These are phyloP conservation scores for Spathaspora girioi DNA, from an alignment of 805 yeast genomes.

Conservation along the genomic window DNA sequence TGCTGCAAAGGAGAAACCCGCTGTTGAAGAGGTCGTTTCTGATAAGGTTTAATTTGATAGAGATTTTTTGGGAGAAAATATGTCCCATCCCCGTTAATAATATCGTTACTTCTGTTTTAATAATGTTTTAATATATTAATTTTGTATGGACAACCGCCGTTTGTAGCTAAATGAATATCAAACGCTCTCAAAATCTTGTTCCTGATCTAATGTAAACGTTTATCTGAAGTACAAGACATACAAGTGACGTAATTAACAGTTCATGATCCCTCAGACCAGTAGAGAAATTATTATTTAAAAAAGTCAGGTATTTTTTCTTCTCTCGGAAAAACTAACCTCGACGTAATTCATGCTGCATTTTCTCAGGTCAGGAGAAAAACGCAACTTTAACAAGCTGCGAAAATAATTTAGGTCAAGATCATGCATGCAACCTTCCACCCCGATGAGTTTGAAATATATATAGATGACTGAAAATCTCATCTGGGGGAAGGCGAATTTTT, in stretches of 20 bases:
- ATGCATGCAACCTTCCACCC: background rate
- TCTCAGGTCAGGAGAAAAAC: background rate
- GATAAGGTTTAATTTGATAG: slow-evolving; percentile 8
- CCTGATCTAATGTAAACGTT: no score
- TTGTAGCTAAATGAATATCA: no score
- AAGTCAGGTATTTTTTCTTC: background rate
- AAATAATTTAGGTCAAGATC: background rate
- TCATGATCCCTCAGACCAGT: background rate
- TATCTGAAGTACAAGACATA: no score
- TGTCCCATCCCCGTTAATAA: background rate
- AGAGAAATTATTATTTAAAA: no score
- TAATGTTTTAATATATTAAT: background rate
- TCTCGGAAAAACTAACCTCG: background rate
- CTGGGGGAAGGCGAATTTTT: background rate
- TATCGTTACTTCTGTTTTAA: background rate
- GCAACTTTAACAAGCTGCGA: background rate
- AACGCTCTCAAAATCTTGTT: no score
- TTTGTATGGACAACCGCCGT: background rate
- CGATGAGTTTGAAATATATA: background rate
- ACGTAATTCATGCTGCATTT: background rate
- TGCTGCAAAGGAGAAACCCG: slow-evolving; percentile 3
- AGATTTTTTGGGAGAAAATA: background rate
- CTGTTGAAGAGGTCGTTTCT: slow-evolving; percentile 9
- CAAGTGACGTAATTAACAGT: no score
- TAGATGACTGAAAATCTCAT: background rate